phyloP scores from a whole-genome alignment of 1,284 basidiomycete genomes.

The Sporisorium sorghi region DNA sequence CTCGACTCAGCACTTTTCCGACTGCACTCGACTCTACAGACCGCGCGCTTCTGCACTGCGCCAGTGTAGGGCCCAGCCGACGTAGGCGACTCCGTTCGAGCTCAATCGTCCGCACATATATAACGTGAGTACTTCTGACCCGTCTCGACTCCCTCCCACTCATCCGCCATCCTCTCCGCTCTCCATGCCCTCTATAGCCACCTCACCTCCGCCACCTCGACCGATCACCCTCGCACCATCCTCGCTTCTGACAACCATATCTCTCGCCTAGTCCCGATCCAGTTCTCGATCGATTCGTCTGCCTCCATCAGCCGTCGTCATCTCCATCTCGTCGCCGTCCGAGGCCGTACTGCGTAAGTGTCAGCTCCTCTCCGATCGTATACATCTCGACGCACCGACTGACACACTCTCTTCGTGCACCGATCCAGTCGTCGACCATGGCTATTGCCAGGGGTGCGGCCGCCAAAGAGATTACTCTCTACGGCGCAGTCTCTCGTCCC shows the following conservation, averaged over 20 bases:
- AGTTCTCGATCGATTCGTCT: too few relatives aligned
- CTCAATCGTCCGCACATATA: background rate
- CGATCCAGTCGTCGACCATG: slow-evolving; percentile 7
- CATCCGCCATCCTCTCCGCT: background rate
- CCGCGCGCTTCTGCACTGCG: too few relatives aligned
- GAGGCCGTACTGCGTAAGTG: background rate
- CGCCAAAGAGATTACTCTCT: slow-evolving; percentile 26
- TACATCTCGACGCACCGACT: background rate
- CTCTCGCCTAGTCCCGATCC: too few relatives aligned
- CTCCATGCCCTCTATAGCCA: background rate
- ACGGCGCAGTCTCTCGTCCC: slow-evolving; percentile 39
- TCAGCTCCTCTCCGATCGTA: background rate
- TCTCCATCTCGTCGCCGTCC: background rate
- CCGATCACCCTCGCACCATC: too few relatives aligned
- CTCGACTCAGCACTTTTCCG: background rate
- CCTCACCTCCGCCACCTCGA: too few relatives aligned
- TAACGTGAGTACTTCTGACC: background rate
- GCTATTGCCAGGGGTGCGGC: slow-evolving; percentile 10
- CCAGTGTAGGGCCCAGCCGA: too few relatives aligned
- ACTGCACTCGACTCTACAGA: too few relatives aligned
- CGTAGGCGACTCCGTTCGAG: too few relatives aligned
- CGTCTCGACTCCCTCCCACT: background rate
- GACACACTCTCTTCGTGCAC: too few relatives aligned
- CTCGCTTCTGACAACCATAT: too few relatives aligned
- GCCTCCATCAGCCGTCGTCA: background rate